A percentile compares a stretch with the other conserved stretches of the same genome.
phyloP scores from a whole-genome alignment of 2,329 filamentous ascomycete genomes.

The Fusarium drepaniforme region DNA sequence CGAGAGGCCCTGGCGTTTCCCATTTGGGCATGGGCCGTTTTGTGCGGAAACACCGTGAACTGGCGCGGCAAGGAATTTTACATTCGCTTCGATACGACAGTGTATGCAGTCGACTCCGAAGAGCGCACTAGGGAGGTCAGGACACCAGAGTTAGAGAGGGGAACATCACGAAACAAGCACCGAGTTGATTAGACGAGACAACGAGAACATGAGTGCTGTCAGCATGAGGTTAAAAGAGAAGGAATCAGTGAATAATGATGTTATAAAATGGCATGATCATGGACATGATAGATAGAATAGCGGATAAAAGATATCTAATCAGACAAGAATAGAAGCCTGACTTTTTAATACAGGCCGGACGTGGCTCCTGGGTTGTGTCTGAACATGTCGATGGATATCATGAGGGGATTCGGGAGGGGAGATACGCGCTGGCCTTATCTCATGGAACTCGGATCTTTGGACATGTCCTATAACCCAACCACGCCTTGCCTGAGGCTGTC shows the following conservation, averaged over 20 bases:
- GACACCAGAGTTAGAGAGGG: slow-evolving; percentile 43
- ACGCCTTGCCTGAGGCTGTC: neutral
- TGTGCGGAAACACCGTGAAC: slow-evolving; percentile 86
- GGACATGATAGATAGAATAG: slow-evolving; percentile 21
- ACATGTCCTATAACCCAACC: neutral
- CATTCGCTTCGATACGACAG: slow-evolving; percentile 87
- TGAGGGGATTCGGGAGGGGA: neutral
- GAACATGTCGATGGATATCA: neutral
- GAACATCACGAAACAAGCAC: slow-evolving; percentile 38
- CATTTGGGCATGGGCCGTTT: slow-evolving; percentile 91
- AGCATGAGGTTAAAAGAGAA: neutral
- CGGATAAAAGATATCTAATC: neutral
- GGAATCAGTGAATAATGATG: neutral
- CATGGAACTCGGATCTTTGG: neutral
- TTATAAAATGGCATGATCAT: slow-evolving; percentile 6
- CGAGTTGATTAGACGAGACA: slow-evolving; percentile 37
- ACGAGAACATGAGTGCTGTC: slow-evolving; percentile 1
- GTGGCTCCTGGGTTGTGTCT: too few relatives aligned
- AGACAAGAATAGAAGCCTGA: slow-evolving; percentile 14
- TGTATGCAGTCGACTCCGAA: slow-evolving; percentile 59
- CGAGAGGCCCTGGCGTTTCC: slow-evolving; percentile 86
- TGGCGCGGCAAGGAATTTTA: slow-evolving; percentile 89
- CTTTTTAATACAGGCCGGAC: too few relatives aligned
- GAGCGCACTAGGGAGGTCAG: slow-evolving; percentile 13
- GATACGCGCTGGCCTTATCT: neutral